phyloP scores from a whole-genome alignment of 352 stramenopile genomes.

The Pseudoperonospora humuli region DNA sequence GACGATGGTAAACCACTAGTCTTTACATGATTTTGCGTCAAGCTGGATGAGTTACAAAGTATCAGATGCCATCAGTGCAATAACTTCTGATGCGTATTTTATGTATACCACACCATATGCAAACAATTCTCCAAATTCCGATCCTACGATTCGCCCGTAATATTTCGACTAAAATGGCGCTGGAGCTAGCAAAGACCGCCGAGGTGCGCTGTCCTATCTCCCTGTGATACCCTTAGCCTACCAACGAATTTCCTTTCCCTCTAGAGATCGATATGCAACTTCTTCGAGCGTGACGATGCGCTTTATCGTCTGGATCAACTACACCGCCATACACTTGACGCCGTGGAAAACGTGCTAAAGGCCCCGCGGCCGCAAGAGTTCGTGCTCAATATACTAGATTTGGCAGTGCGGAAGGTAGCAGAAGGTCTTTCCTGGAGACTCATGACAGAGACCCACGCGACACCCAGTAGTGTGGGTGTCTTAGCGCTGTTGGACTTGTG shows the following conservation, averaged over 20 bases:
- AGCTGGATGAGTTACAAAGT: too few species aligned
- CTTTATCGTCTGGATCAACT: conserved; percentile 41
- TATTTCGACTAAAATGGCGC: conserved; percentile 50
- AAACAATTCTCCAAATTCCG: conserved; percentile 4
- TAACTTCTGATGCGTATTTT: not conserved
- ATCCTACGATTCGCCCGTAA: conserved; percentile 1
- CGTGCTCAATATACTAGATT: conserved; percentile 56
- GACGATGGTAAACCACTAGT: conserved; percentile 12
- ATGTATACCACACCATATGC: conserved; percentile 4
- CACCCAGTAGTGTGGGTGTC: conserved; percentile 47
- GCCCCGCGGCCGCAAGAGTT: conserved; percentile 31
- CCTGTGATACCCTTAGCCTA: not conserved
- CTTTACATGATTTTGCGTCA: not conserved
- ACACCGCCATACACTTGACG: conserved; percentile 27
- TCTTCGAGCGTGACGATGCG: conserved; percentile 51
- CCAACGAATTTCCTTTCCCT: conserved; percentile 4
- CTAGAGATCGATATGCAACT: conserved; percentile 47
- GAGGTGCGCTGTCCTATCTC: conserved; percentile 35
- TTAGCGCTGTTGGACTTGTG: conserved; percentile 72
- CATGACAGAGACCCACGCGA: conserved; percentile 48
- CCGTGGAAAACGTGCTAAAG: conserved; percentile 29
- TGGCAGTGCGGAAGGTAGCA: conserved; percentile 78
- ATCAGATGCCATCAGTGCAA: too few species aligned
- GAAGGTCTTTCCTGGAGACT: conserved; percentile 72
- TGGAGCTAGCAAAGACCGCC: conserved; percentile 48